Evolutionary conservation across 2,329 filamentous ascomycete species (phyloP).

Genomic region (Aspergillus quadricinctus): DNA sequence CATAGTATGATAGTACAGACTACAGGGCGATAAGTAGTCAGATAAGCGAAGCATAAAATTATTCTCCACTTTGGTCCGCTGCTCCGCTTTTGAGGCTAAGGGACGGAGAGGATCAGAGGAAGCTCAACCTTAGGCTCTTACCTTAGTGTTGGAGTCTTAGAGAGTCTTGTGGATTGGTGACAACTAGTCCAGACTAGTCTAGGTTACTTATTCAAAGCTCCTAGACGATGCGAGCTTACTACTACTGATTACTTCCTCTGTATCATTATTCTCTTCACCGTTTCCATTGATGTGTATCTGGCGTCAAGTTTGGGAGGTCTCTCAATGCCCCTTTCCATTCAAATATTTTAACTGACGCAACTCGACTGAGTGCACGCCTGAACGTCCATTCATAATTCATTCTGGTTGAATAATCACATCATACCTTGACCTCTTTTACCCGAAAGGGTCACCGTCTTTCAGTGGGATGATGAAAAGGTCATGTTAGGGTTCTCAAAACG

Average conservation of each 20-base stretch:
- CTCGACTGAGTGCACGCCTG: neutral
- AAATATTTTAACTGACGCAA: neutral
- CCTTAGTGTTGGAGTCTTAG: no score
- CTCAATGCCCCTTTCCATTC: neutral
- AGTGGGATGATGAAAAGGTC: neutral
- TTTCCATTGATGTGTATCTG: neutral
- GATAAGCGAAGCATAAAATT: neutral
- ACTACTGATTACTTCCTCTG: neutral
- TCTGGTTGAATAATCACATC: neutral
- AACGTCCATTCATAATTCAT: neutral
- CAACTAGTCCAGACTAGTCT: neutral
- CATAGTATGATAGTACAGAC: no score
- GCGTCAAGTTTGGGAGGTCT: neutral
- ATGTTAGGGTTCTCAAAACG: slow-evolving; percentile 26
- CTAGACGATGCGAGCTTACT: neutral
- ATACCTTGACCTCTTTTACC: neutral
- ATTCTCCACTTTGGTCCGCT: neutral
- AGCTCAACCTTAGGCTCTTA: neutral
- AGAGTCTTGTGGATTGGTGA: neutral
- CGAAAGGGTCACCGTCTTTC: neutral
- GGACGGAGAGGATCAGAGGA: neutral
- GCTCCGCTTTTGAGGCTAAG: neutral
- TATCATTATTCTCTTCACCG: neutral
- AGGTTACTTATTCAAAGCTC: neutral
- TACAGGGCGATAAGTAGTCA: no score